Conservation (phyloP, 768 basidiomycete species). For the Naematelia encephala region DNA sequence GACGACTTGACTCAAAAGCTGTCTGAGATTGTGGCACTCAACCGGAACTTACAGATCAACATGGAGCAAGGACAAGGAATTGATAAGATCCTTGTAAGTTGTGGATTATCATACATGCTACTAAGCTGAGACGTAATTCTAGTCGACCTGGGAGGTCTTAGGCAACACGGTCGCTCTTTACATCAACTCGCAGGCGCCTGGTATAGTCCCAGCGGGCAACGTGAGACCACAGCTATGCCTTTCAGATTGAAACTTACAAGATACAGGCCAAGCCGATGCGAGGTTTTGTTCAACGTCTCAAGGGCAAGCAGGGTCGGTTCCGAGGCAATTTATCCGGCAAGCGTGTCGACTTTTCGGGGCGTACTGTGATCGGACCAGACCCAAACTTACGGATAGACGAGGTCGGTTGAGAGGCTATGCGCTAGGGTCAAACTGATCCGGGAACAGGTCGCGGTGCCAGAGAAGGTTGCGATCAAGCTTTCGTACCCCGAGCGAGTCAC, state of each 20-base stretch:
- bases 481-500: conserved; percentile 97
- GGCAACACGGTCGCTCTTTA: conserved; percentile 95
- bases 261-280: conserved; percentile 80
- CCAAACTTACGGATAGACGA: conserved; percentile 99
- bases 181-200: conserved; percentile 94
- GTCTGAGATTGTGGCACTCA: conserved; percentile 92
- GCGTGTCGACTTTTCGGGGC: conserved; percentile 96
- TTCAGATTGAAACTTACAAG: neutral
- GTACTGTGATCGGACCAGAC: conserved; percentile 98
- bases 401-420: conserved; percentile 52
- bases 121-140: neutral
- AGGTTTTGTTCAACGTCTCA: conserved; percentile 94
- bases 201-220: conserved; percentile 70
- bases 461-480: conserved; percentile 87
- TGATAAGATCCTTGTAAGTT: conserved; percentile 38
- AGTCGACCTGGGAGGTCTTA: conserved; percentile 95
- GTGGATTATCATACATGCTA: neutral
- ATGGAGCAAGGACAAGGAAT: conserved; percentile 68
- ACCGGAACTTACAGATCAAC: conserved; percentile 85
- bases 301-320: conserved; percentile 98
- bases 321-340: conserved; percentile 97
- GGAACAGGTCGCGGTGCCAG: conserved; percentile 74
- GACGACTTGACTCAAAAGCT: conserved; percentile 97
- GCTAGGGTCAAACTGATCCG: neutral
- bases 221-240: conserved; percentile 25